Evolutionary conservation across 768 basidiomycete genomes (phyloP), one percentile per base, ranked within the genome.

Genomic region (Trametes elegans): DNA sequence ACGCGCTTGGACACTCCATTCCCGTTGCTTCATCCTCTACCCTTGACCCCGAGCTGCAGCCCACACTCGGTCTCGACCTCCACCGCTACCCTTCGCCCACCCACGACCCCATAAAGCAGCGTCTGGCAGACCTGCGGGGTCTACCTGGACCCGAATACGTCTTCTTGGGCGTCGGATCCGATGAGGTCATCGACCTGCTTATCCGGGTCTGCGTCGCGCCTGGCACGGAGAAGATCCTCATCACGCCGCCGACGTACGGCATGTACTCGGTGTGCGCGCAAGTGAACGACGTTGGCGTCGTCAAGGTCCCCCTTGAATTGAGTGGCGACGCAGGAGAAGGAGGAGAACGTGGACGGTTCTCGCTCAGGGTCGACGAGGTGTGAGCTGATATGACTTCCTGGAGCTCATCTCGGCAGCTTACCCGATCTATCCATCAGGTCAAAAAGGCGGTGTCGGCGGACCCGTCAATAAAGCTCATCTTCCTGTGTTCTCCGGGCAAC

Each of bases 261-360:
- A 99, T 98, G 96, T 98, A 98, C 72, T 69, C 79, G 11, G 96
- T 98, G 1, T 93, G 88, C 55, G 97, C 96, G 9, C 89, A 97
- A 65, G 86, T 98, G 41, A 99, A 99, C 67, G 97, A 99, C 68
- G 76, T 96, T 14, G 88, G 82, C 0, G 72, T 96, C 4, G 82
- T 93, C 40, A 86, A 87, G 64, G 84, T 90, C 18, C 84, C 85
- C 3, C 73, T 98, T 23, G 82, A 85, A 61, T 66, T 88, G 26
- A 73, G 71, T 13, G 83, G 77, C 3, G 69, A 66, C 3, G 62
- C 77, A 13, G 90, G 90, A 2, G 90, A 93, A 65, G 89, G 84
- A 0, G 93, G 91, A 1, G 82, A 81, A 40, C 64, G 66, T 0
- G 88, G 88, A 3, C 70, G 80, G 49, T 98, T 98, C 66, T 87